Base-by-base conservation (phyloP, 768 basidiomycete genomes). In the Leccinum disarticulatum region DNA sequence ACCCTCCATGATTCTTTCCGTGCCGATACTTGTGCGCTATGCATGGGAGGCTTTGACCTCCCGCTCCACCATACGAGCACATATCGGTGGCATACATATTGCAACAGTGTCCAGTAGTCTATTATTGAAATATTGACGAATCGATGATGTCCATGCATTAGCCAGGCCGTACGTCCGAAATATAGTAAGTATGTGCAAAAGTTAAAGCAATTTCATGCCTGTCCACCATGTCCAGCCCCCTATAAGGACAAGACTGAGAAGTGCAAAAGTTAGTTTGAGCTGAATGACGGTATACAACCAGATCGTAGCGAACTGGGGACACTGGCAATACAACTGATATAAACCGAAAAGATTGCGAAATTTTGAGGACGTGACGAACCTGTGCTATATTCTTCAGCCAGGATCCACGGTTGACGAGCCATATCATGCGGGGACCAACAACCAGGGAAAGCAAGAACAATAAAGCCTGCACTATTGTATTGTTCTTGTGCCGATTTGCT, bases 231-330 rank as follows among this genome's bases (percentile, higher is more conserved):
- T 75, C 74, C 83, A 92, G 49, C 65, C 67, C 6, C 79, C 83
- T 38, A 89, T 82, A 14, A 79, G 59, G 2, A 70, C 57, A 14
- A 93, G 77, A 61, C 82, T 85, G 30, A 85, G 58, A 4, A 85
- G 75, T 6, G 90, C 86, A 19, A 84, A 82, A 3, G 77, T 78
- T 27, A 94, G 73, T 57, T 87, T 83, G 28, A 92, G 78, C 63
- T 91, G 87, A 13, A 91, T 76, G 52, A 92, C 77, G 3, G 83
- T 79, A 65, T 89, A 93, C 9, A 92, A 77, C 91, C 92, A 93
- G 6, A 88, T 68, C 0, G 91, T 91, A 3, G 86, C 86, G 56
- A 93, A 74, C 11, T 92, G 89, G 13, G 92, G 91, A 58, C 82
- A 82, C 92, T 93, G 36, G 36, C 55, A 15, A 61, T 25, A 35